Conservation (phyloP, 2,329 filamentous ascomycete species). For the Stylonectria norvegica region DNA sequence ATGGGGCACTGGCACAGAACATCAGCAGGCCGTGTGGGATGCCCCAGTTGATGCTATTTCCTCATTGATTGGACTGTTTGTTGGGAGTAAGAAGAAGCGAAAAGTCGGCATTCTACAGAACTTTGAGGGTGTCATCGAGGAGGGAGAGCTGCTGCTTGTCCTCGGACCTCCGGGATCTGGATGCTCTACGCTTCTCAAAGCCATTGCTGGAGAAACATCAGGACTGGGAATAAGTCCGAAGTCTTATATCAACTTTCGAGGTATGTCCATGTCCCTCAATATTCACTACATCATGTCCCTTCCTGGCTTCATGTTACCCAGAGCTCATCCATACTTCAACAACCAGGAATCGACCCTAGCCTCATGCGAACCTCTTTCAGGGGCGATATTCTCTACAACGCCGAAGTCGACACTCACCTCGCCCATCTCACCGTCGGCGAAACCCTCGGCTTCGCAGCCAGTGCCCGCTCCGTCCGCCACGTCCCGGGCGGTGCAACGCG, state of each 20-base stretch:
- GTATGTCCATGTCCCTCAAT: slow-evolving; percentile 12
- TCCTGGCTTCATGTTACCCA: no score
- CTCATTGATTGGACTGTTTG: not conserved
- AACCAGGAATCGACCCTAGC: slow-evolving; percentile 26
- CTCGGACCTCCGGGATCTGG: slow-evolving; percentile 54
- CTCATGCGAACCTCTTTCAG: slow-evolving; percentile 44
- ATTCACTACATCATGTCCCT: slow-evolving; percentile 1
- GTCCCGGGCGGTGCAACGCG: slow-evolving; percentile 29
- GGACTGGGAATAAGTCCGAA: slow-evolving; percentile 28
- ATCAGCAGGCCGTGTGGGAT: slow-evolving; percentile 25
- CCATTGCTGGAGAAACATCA: slow-evolving; percentile 50
- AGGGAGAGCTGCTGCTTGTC: slow-evolving; percentile 29
- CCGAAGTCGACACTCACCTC: slow-evolving; percentile 62
- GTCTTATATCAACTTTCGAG: slow-evolving; percentile 50
- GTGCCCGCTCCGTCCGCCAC: slow-evolving; percentile 59
- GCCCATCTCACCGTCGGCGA: slow-evolving; percentile 64
- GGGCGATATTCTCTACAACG: slow-evolving; percentile 60
- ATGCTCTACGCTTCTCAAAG: slow-evolving; percentile 57
- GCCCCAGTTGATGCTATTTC: slow-evolving; percentile 16
- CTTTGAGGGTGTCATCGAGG: slow-evolving; percentile 29
- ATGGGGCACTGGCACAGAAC: slow-evolving; percentile 21
- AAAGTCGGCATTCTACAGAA: slow-evolving; percentile 27
- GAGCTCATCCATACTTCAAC: no score
- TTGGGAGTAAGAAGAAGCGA: slow-evolving; percentile 4
- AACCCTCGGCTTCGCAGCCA: slow-evolving; percentile 61